These are phyloP conservation scores for Clarireedia sp. DNA, from an alignment of 2,329 filamentous ascomycete genomes.

Conservation along the genomic window DNA sequence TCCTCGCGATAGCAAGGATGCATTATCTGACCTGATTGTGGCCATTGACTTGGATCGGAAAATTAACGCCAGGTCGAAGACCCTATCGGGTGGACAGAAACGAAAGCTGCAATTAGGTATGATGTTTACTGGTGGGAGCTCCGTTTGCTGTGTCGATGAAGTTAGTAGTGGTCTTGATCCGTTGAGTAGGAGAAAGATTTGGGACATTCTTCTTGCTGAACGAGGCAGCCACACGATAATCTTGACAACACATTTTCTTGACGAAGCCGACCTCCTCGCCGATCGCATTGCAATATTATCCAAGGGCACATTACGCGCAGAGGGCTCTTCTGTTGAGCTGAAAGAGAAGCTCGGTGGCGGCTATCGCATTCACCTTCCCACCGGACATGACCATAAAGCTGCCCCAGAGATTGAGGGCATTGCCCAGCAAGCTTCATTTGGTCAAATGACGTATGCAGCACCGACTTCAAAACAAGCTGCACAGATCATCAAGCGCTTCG, in stretches of 20 bases:
- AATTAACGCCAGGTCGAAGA: conserved; percentile 61
- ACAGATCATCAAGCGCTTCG: conserved; percentile 60
- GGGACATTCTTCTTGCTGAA: conserved; percentile 86
- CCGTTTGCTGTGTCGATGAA: conserved; percentile 85
- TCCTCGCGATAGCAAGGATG: conserved; percentile 45
- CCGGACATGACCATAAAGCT: conserved; percentile 41
- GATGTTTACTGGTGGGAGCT: conserved; percentile 88
- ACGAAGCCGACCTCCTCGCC: conserved; percentile 83
- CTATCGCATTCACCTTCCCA: conserved; percentile 71
- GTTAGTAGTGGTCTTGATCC: conserved; percentile 85
- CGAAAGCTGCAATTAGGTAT: conserved; percentile 86
- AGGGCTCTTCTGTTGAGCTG: conserved; percentile 77
- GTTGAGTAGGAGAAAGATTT: conserved; percentile 78
- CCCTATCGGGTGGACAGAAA: conserved; percentile 85
- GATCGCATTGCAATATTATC: conserved; percentile 86
- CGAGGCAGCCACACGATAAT: conserved; percentile 76
- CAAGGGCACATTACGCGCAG: conserved; percentile 71
- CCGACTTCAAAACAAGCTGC: conserved; percentile 63
- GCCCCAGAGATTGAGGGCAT: conserved; percentile 46
- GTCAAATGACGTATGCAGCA: conserved; percentile 66
- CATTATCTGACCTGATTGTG: conserved; percentile 55
- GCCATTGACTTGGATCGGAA: conserved; percentile 72
- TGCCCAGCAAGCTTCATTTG: conserved; percentile 52
- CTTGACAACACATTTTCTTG: conserved; percentile 86
- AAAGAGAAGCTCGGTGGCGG: conserved; percentile 77